Conservation (phyloP, 2,329 filamentous ascomycete genomes). For the Cladophialophora exuberans region DNA sequence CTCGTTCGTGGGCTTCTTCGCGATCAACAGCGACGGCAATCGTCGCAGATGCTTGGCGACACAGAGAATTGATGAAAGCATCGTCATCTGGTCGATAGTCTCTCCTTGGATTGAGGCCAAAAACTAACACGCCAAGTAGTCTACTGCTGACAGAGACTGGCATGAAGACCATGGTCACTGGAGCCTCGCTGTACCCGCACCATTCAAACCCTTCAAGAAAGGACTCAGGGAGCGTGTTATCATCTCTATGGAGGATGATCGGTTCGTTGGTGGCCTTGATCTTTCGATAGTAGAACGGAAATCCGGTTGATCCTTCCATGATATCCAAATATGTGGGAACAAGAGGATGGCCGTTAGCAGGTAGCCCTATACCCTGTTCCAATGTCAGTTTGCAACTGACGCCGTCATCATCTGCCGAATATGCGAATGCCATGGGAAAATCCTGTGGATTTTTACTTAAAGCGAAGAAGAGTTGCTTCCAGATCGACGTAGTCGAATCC, state of each 20-base stretch:
- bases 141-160: slow-evolving; percentile 26
- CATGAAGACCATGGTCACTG: slow-evolving; percentile 20
- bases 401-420: slow-evolving; percentile 51
- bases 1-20: slow-evolving; percentile 24
- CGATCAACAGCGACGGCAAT: slow-evolving; percentile 23
- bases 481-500: slow-evolving; percentile 51
- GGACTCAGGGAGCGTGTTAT: slow-evolving; percentile 18
- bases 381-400: slow-evolving; percentile 20
- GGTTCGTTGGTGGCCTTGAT: slow-evolving; percentile 19
- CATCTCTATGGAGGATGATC: slow-evolving; percentile 21
- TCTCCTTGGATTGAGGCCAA: slow-evolving; percentile 29
- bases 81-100: slow-evolving; percentile 21
- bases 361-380: slow-evolving; percentile 26
- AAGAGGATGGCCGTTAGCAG: slow-evolving; percentile 39
- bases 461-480: slow-evolving; percentile 51
- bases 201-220: slow-evolving; percentile 26
- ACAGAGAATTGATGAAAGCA: slow-evolving; percentile 23
- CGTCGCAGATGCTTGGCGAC: slow-evolving; percentile 23
- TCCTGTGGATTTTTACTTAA: slow-evolving; percentile 53
- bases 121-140: slow-evolving; percentile 24
- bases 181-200: slow-evolving; percentile 22
- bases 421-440: slow-evolving; percentile 56
- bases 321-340: slow-evolving; percentile 34
- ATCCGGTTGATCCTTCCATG: slow-evolving; percentile 42
- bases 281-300: slow-evolving; percentile 35